Conservation (phyloP, 2,329 filamentous ascomycete species). For the Rhinocladiella mackenziei region DNA sequence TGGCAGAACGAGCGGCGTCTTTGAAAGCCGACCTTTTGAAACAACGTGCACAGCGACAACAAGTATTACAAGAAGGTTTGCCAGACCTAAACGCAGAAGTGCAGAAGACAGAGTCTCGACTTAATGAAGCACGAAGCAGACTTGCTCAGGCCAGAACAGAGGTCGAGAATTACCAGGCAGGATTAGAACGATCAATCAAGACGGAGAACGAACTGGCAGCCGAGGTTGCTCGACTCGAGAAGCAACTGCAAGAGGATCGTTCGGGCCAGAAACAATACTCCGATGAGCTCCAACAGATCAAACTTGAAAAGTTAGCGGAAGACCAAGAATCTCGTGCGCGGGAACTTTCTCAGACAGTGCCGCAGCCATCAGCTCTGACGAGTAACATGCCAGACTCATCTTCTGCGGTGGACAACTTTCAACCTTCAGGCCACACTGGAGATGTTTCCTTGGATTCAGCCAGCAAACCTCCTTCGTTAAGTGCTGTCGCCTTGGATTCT, state of each 20-base stretch:
- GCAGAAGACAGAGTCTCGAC: slow-evolving; percentile 34
- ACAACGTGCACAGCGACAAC: slow-evolving; percentile 41
- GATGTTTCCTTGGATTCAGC: too few relatives aligned
- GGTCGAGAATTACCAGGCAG: slow-evolving; percentile 9
- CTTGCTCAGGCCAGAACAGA: slow-evolving; percentile 32
- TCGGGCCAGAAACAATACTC: slow-evolving; percentile 43
- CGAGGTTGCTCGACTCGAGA: slow-evolving; percentile 44
- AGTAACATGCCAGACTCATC: too few relatives aligned
- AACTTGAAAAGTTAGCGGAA: slow-evolving; percentile 41
- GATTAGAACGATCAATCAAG: slow-evolving; percentile 22
- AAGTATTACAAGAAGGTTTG: slow-evolving; percentile 48
- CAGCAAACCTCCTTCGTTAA: too few relatives aligned
- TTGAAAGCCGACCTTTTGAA: slow-evolving; percentile 35
- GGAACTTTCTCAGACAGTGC: not conserved
- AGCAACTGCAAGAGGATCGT: slow-evolving; percentile 39
- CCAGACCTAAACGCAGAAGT: slow-evolving; percentile 47
- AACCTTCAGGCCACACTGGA: too few relatives aligned
- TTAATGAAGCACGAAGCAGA: slow-evolving; percentile 35
- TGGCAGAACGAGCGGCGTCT: slow-evolving; percentile 22
- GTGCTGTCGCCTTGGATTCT: too few relatives aligned
- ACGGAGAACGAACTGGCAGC: slow-evolving; percentile 41
- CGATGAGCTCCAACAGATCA: slow-evolving; percentile 48
- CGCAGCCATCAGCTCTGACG: not conserved
- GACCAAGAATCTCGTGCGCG: slow-evolving; percentile 2
- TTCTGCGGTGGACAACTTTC: too few relatives aligned